Conservation (phyloP, 768 basidiomycete genomes). For the Pleurotus platypus region DNA sequence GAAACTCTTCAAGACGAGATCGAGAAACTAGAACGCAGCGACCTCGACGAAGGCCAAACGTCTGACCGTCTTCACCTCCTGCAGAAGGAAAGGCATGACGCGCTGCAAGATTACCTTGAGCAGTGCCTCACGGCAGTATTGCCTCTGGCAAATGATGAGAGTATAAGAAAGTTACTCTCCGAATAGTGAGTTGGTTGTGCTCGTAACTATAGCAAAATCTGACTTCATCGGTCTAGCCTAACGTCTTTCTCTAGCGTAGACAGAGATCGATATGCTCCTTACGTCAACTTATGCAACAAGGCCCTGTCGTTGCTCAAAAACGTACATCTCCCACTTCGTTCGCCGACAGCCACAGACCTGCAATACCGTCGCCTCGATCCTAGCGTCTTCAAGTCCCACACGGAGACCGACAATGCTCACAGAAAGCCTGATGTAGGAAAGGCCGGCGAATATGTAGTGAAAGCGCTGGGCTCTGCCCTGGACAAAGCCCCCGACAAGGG, state of each 20-base stretch:
- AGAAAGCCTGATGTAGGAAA: background rate
- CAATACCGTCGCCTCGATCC: background rate
- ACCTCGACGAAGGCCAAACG: background rate
- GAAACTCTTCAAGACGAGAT: background rate
- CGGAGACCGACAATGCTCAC: background rate
- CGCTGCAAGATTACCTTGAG: background rate
- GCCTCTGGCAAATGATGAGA: background rate
- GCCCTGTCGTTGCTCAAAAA: background rate
- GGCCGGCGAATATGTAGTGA: background rate
- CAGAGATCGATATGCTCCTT: background rate
- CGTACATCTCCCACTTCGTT: background rate
- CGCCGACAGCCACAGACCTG: background rate
- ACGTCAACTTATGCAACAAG: background rate
- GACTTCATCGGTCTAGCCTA: background rate
- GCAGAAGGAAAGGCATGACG: background rate
- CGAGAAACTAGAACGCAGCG: background rate
- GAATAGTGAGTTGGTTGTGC: background rate
- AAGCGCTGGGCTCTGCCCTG: no score
- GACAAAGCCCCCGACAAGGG: background rate
- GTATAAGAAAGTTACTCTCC: background rate
- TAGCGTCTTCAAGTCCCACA: background rate
- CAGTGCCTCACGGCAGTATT: background rate
- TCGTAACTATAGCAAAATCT: background rate
- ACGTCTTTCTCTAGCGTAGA: background rate
- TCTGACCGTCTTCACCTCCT: background rate